Conservation (phyloP, 176 grass and related monocot species). For the Hyparrhenia diplandra region DNA sequence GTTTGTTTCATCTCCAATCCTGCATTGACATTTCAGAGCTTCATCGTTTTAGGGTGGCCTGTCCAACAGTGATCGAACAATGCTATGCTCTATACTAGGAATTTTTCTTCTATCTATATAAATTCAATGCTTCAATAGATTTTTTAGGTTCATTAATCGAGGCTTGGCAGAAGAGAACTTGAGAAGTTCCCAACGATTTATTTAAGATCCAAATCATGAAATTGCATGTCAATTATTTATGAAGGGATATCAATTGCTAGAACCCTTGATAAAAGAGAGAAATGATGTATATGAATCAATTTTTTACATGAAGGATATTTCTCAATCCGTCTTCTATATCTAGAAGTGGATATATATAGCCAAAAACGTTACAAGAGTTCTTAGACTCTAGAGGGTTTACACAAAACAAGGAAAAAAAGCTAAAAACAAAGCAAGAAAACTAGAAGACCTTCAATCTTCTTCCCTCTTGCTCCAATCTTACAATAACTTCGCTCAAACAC, state of each 20-base stretch:
- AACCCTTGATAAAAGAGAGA: not conserved
- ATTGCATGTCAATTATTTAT: not conserved
- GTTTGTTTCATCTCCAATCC: not conserved
- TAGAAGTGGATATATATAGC: no score
- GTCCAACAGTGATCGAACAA: not conserved
- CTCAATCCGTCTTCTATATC: no score
- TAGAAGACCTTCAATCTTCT: no score
- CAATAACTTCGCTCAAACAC: no score
- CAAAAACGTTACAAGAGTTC: no score
- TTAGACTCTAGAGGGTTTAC: no score
- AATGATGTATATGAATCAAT: not conserved
- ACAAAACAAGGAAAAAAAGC: no score
- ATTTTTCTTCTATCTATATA: not conserved
- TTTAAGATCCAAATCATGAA: not conserved
- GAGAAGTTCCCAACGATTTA: not conserved
- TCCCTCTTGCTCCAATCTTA: no score
- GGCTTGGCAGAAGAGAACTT: not conserved
- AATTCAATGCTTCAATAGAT: not conserved
- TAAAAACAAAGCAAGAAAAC: no score
- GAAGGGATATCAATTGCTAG: not conserved
- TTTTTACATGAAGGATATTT: no score
- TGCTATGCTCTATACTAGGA: not conserved
- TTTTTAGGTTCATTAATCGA: not conserved
- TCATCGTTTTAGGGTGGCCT: not conserved
- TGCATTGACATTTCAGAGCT: not conserved